Evolutionary conservation across 148 eudicot genomes (phyloP).

Genomic region (Silene latifolia): DNA sequence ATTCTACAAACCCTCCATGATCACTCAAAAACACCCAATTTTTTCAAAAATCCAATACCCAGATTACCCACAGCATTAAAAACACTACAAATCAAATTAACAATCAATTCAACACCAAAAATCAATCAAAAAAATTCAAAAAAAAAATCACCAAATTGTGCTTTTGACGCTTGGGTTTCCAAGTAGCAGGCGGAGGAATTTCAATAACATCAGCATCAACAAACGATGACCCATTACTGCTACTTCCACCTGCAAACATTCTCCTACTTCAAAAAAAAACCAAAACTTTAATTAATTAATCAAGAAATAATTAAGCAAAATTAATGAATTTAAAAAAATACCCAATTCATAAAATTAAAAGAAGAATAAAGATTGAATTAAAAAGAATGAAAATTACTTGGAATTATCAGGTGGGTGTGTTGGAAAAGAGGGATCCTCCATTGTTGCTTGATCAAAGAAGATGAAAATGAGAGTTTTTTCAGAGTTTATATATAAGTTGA

Average conservation of each 20-base stretch:
- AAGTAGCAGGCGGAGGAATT: slow-evolving; percentile 41
- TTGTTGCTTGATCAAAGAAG: slow-evolving; percentile 11
- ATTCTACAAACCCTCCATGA: background rate
- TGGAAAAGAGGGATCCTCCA: slow-evolving; percentile 42
- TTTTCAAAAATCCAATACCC: background rate
- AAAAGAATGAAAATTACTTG: slow-evolving; percentile 29
- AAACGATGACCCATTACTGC: slow-evolving; percentile 28
- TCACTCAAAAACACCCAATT: background rate
- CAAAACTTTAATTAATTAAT: background rate
- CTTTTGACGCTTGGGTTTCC: slow-evolving; percentile 33
- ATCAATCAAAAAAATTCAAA: background rate
- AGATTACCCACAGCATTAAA: background rate
- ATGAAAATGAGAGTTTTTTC: background rate
- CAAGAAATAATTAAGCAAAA: slow-evolving; percentile 4
- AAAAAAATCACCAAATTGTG: slow-evolving; percentile 40
- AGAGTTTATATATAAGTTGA: background rate
- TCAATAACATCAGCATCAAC: slow-evolving; percentile 49
- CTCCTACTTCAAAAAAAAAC: slow-evolving; percentile 34
- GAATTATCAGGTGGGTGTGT: slow-evolving; percentile 41
- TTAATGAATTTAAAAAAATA: slow-evolving; percentile 1
- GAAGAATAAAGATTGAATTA: slow-evolving; percentile 2
- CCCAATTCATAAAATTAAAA: background rate
- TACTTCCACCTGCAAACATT: slow-evolving; percentile 36
- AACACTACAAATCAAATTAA: background rate
- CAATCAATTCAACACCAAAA: background rate